These are phyloP conservation scores for Phytophthora sp. DNA, from an alignment of 352 stramenopile genomes.

Conservation along the genomic window DNA sequence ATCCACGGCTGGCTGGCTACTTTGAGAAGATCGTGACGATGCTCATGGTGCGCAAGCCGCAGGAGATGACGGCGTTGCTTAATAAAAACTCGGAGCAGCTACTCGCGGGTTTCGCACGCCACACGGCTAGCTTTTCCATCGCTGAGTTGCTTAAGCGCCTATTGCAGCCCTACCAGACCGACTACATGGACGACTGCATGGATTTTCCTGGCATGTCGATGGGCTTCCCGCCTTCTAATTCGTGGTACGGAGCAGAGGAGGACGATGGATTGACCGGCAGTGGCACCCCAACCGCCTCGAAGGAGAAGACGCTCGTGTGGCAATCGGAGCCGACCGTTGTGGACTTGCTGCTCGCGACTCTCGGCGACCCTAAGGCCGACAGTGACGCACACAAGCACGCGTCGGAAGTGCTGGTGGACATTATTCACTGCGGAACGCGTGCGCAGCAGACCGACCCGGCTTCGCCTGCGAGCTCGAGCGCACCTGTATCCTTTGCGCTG, in stretches of 20 bases:
- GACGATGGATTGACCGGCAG: conserved; percentile 64
- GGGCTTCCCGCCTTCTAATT: conserved; percentile 72
- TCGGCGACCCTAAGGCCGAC: conserved; percentile 52
- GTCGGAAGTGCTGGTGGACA: conserved; percentile 81
- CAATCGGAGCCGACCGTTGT: conserved; percentile 76
- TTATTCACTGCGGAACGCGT: conserved; percentile 85
- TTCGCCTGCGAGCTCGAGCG: conserved; percentile 59
- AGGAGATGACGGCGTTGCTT: conserved; percentile 84
- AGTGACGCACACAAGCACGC: conserved; percentile 88
- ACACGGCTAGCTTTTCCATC: conserved; percentile 80
- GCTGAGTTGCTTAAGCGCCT: conserved; percentile 84
- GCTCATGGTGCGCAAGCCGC: conserved; percentile 88
- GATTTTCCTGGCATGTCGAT: conserved; percentile 85
- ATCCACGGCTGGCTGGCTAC: conserved; percentile 95
- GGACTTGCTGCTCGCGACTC: conserved; percentile 65
- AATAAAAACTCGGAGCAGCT: conserved; percentile 86
- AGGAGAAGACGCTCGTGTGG: conserved; percentile 78
- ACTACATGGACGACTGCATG: conserved; percentile 89
- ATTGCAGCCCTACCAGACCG: conserved; percentile 82
- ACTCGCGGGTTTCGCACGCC: conserved; percentile 66
- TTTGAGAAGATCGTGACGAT: conserved; percentile 96
- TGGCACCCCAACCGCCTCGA: conserved; percentile 62
- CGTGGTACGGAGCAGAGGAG: conserved; percentile 79
- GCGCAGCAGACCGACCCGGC: conserved; percentile 73
- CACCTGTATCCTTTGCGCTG: conserved; percentile 69